Percentiles rank a stretch among this genome's conserved stretches.
Evolutionary conservation across 495 filamentous ascomycete species (phyloP).

Genomic region (Oleoguttula mirabilis): DNA sequence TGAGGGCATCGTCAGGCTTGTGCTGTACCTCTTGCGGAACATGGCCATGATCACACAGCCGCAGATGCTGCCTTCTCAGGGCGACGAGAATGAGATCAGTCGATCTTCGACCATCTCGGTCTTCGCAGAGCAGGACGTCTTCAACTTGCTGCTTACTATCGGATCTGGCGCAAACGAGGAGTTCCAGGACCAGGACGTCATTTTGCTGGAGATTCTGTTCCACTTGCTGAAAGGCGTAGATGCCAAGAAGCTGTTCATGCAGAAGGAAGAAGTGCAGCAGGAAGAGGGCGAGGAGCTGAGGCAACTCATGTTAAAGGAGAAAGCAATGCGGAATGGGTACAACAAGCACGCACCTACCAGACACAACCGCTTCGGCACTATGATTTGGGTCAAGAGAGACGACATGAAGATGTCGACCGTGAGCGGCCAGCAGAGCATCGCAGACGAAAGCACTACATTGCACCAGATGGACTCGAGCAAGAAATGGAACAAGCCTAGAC

Average conservation of each 20-base stretch:
- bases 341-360: constrained; percentile 69
- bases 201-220: constrained; percentile 80
- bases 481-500: constrained; percentile 71
- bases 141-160: constrained; percentile 70
- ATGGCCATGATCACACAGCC: constrained; percentile 71
- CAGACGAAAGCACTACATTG: constrained; percentile 58
- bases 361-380: constrained; percentile 91
- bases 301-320: constrained; percentile 63
- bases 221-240: constrained; percentile 86
- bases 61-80: constrained; percentile 43
- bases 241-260: constrained; percentile 73
- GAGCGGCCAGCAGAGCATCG: constrained; percentile 72
- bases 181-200: constrained; percentile 74
- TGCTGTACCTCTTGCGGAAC: constrained; percentile 82
- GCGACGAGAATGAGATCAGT: constrained; percentile 78
- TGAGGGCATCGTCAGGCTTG: constrained; percentile 84
- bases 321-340: constrained; percentile 64
- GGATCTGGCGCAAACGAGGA: constrained; percentile 86
- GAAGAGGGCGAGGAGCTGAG: constrained; percentile 62
- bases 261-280: constrained; percentile 52
- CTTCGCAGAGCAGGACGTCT: constrained; percentile 80
- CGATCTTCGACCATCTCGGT: constrained; percentile 78
- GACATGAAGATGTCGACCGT: constrained; percentile 68
- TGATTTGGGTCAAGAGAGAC: constrained; percentile 90
- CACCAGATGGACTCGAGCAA: constrained; percentile 85